Evolutionary conservation across 306 rosid species (phyloP), one percentile per base, ranked within the genome.

Genomic region (Lathyrus tuberosus): DNA sequence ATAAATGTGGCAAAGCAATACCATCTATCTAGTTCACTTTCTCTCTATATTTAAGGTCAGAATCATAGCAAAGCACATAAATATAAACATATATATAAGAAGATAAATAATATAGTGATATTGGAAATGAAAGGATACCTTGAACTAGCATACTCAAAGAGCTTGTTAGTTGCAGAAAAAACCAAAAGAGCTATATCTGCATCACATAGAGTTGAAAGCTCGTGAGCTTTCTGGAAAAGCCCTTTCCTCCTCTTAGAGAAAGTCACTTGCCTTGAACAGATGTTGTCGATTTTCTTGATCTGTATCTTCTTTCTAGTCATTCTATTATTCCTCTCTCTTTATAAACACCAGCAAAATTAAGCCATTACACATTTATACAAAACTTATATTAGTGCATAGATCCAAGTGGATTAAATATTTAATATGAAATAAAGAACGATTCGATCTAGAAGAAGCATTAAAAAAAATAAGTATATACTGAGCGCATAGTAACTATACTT

Each of bases 191-290:
- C 86, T 16, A 82, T 63, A 15, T 85, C 85, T 44, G 89, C 87
- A 68, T 85, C 89, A 47, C 89, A 85, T 5, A 85, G 86, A 10
- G 84, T 82, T 35, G 86, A 74, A 2, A 85, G 74, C 71, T 85
- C 89, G 41, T 59, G 57, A 62, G 89, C 89, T 40, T 85, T 85
- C 76, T 85, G 82, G 70, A 85, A 67, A 18, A 85, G 81, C 60
- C 89, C 89, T 76, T 65, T 85, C 57, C 84, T 85, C 73, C 86
- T 78, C 77, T 79, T 85, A 0, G 89, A 85, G 77, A 85, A 85
- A 11, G 86, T 82, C 41, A 85, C 89, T 42, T 85, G 89, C 69
- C 89, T 82, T 0, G 86, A 79, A 8, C 83, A 78, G 20, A 74
- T 76, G 69, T 70, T 85, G 17, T 85, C 86, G 0, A 82, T 82